Conservation (phyloP, 768 basidiomycete genomes). For the Termitomyces sp. region DNA sequence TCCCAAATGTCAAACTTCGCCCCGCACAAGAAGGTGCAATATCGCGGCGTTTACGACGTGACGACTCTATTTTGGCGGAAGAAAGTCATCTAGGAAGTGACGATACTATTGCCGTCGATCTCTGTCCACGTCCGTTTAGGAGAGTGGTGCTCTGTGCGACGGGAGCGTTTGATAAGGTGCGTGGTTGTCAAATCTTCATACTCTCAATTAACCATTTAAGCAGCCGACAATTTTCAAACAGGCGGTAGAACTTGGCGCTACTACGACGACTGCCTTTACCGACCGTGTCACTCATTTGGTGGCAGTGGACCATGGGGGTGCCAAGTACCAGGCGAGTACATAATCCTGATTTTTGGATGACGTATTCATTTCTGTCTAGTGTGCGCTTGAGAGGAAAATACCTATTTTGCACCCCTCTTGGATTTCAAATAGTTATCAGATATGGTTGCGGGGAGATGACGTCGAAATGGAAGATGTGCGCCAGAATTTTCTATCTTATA, state of each 20-base stretch:
- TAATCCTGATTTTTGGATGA: neutral
- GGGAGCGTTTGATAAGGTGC: constrained; percentile 73
- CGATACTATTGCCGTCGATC: constrained; percentile 38
- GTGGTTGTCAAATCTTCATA: constrained; percentile 10
- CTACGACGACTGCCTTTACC: constrained; percentile 65
- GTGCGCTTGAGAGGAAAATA: constrained; percentile 73
- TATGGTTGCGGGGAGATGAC: constrained; percentile 80
- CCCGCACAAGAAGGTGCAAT: constrained; percentile 43
- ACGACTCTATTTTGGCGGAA: constrained; percentile 33
- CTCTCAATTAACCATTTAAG: neutral
- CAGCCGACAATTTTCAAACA: constrained; percentile 71
- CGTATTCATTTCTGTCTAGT: constrained; percentile 37
- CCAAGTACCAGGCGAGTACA: constrained; percentile 68
- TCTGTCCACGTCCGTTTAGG: constrained; percentile 63
- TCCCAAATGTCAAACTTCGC: constrained; percentile 78
- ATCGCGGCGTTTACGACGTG: constrained; percentile 18
- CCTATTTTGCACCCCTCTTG: constrained; percentile 77
- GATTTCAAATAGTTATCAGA: constrained; percentile 64
- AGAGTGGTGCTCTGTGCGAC: constrained; percentile 68
- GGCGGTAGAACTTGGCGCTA: constrained; percentile 78
- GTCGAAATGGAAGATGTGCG: constrained; percentile 61
- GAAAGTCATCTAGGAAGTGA: constrained; percentile 46
- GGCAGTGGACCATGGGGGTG: constrained; percentile 71
- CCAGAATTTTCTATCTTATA: neutral
- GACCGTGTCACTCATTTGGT: constrained; percentile 86